Conservation (phyloP, 2,329 filamentous ascomycete genomes). For the Juglanconis sp. region DNA sequence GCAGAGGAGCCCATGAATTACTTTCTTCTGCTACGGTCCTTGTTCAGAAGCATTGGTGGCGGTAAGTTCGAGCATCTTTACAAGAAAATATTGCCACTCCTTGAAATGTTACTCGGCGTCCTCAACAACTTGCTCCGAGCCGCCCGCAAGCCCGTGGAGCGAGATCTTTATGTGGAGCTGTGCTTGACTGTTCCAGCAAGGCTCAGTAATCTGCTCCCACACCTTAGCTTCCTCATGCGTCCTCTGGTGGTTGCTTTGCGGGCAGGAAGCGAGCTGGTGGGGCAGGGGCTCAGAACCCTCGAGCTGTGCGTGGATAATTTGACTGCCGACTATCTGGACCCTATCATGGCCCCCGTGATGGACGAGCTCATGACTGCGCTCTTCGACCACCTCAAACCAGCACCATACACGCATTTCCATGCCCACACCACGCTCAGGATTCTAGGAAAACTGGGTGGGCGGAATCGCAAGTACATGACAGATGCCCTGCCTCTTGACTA, state of each 20-base stretch:
- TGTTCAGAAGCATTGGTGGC: slow-evolving; percentile 95
- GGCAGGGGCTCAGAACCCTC: slow-evolving; percentile 86
- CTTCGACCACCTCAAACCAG: slow-evolving; percentile 90
- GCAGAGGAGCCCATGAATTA: slow-evolving; percentile 99
- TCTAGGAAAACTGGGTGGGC: slow-evolving; percentile 89
- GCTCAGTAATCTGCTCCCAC: slow-evolving; percentile 89
- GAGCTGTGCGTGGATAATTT: slow-evolving; percentile 98
- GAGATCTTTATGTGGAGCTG: slow-evolving; percentile 94
- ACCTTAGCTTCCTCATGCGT: slow-evolving; percentile 94
- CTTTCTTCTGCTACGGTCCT: slow-evolving; percentile 84
- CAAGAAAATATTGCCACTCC: slow-evolving; percentile 91
- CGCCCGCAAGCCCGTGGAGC: slow-evolving; percentile 82
- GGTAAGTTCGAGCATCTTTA: slow-evolving; percentile 97
- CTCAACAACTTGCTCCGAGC: slow-evolving; percentile 92
- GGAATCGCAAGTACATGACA: slow-evolving; percentile 93
- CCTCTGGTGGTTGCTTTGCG: slow-evolving; percentile 93
- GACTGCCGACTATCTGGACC: slow-evolving; percentile 95
- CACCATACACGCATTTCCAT: slow-evolving; percentile 95
- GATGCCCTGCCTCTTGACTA: slow-evolving; percentile 81
- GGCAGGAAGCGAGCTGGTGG: slow-evolving; percentile 88
- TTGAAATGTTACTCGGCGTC: slow-evolving; percentile 97
- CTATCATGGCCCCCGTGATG: slow-evolving; percentile 98
- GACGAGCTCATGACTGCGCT: slow-evolving; percentile 97
- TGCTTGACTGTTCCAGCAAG: slow-evolving; percentile 93
- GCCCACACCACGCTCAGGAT: slow-evolving; percentile 98